Evolutionary conservation across 352 stramenopile species (phyloP), one percentile per base, ranked within the genome.

Genomic region (Phytopythium montanum): DNA sequence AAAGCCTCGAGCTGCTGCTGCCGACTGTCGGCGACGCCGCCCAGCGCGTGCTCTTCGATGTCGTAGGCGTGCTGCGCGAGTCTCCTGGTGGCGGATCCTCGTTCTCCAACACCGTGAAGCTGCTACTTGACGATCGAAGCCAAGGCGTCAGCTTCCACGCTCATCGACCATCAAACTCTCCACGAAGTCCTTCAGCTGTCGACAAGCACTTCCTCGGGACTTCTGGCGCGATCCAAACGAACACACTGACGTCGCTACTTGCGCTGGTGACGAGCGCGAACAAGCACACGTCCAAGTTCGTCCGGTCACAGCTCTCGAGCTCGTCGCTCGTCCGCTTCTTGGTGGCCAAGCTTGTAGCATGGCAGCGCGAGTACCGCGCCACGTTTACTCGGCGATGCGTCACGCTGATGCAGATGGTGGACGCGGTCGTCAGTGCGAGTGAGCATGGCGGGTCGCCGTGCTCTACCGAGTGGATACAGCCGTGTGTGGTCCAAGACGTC

Each of bases 401-500:
- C 19, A 61, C 69, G 45, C 60, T 86, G 16, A 23, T 85, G 49
- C 70, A 81, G 25, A 54, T 79, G 1, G 72, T 83, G 51, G 68
- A 72, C 51, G 59, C 42, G 7, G 64, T 78, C 12, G 49, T 79
- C 28, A 58, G 39, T 29, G 57, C 46, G 8, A 74, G 68, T 31
- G 58, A 63, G 16, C 56, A 54, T 5, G 25, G 45, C 18, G 59
- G 60, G 48, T 16, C 61, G 51, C 16, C 54, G 3, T 61, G 66
- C 39, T 25, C 42, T 5, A 29, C 48, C n/a, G 65, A 81, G 44
- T 87, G 74, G 76, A 29, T 59, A 54, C 66, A 73, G 3, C 76
- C 78, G 29, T 72, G 79, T 54, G 60, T 81, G 36, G 64, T 85
- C 8, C 65, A 78, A 29, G 72, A 87, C 29, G 56, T 87, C 25